Evolutionary conservation across 2,329 filamentous ascomycete genomes (phyloP), one percentile per base, ranked within the genome.

Genomic region (Aspergillus phoenicis): DNA sequence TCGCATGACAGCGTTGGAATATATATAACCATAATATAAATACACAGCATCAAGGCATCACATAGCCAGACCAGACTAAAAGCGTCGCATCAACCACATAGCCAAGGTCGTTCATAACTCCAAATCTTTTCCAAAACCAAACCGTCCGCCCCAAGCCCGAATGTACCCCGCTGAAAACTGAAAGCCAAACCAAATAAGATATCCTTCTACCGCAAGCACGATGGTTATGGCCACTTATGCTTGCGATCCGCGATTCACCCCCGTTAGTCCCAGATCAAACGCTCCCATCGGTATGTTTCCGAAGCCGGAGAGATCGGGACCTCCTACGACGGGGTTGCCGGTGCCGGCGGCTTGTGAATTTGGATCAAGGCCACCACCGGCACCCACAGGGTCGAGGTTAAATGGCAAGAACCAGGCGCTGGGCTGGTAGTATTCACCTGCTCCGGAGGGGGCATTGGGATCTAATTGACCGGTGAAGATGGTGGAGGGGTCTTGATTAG

Each of bases 331-430:
- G 5, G 52, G 55, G 38, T 52, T 63, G 17, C 51, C 48, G 17
- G 58, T 57, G 4, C 38, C 59, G 6, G 63, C 68, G 4, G 68
- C 57, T 1, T 60, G 58, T 4, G 64, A 45, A 13, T 49, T 54
- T 15, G 64, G 56, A 45, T 67, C 65, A 8, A 68, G 64, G 39
- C 47, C 58, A 51, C 60, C 66, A 30, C 62, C 62, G 8, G 62
- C 64, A 22, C 71, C 66, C 17, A 75, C 60, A 4, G 92, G 91
- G 61, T 95, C 91, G 77, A 96, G 87, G 72, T 96, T 96, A 77
- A 97, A 96, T 1, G 93, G 92, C 81, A 96, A 88, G 75, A 96
- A 96, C 91, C 93, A 98, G 5, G 90, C 91, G 56, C 88, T 89
- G 49, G 77, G 75, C 47, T 78, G 77, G 58, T 77, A 73, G 60